These are phyloP conservation scores for Diaporthe aspalathi DNA, from an alignment of 2,329 filamentous ascomycete species.

Conservation along the genomic window DNA sequence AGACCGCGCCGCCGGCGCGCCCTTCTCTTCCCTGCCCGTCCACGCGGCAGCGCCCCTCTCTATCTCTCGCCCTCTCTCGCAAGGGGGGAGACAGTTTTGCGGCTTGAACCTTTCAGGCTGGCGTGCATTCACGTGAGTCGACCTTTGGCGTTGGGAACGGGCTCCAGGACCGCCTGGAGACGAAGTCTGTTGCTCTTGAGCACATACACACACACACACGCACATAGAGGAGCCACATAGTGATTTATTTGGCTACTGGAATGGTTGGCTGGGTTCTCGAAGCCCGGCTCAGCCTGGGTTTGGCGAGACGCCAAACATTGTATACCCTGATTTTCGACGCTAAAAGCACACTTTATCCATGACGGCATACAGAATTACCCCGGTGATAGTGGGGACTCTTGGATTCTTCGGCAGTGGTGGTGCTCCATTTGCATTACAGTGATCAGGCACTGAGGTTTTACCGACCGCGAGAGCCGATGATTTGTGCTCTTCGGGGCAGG, in stretches of 20 bases:
- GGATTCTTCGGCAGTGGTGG: neutral
- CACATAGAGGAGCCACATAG: neutral
- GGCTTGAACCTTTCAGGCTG: neutral
- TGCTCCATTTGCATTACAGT: neutral
- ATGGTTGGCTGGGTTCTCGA: neutral
- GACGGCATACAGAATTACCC: neutral
- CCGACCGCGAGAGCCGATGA: too few relatives aligned
- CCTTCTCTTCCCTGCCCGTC: neutral
- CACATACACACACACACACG: too few relatives aligned
- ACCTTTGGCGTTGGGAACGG: slow-evolving; percentile 1
- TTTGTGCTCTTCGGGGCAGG: neutral
- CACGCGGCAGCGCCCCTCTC: too few relatives aligned
- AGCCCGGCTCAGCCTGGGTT: neutral
- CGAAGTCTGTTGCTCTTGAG: neutral
- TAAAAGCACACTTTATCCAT: neutral
- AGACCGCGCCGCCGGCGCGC: slow-evolving; percentile 43
- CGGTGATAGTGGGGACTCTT: neutral
- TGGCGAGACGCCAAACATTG: slow-evolving; percentile 21
- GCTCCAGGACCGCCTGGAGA: neutral
- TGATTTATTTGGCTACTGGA: slow-evolving; percentile 1
- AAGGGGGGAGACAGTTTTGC: too few relatives aligned
- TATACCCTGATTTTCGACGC: slow-evolving; percentile 21
- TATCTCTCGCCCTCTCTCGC: too few relatives aligned
- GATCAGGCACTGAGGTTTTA: neutral
- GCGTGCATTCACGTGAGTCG: neutral